phyloP scores from a whole-genome alignment of 192 early-diverging fungal species.

The Phycomyces blakesleeanus region DNA sequence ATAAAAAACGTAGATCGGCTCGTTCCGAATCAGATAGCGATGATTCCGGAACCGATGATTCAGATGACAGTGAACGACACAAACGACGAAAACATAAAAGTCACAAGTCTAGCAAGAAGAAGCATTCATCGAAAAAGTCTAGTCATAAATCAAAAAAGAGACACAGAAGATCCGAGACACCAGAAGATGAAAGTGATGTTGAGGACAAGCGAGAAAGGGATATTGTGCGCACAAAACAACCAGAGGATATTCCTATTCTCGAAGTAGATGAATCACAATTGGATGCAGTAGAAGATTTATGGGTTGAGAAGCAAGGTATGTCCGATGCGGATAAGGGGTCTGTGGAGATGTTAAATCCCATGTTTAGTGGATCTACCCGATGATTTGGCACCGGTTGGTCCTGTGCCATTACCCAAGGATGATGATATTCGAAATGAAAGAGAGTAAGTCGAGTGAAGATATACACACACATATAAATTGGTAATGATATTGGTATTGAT shows the following conservation, averaged over 20 bases:
- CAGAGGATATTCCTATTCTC: slow-evolving; percentile 11
- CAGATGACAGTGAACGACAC: slow-evolving; percentile 11
- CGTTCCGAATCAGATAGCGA: slow-evolving; percentile 5
- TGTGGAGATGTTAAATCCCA: background rate
- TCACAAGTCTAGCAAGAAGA: background rate
- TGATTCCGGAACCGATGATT: slow-evolving; percentile 5
- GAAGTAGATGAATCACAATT: slow-evolving; percentile 29
- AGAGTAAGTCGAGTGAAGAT: slow-evolving; percentile 35
- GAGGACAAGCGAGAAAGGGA: slow-evolving; percentile 9
- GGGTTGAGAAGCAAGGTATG: slow-evolving; percentile 57
- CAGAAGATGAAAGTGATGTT: slow-evolving; percentile 12
- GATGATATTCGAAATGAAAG: slow-evolving; percentile 63
- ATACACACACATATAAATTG: too few species aligned
- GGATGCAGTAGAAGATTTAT: slow-evolving; percentile 48
- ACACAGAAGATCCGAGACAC: slow-evolving; percentile 15
- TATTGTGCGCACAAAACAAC: background rate
- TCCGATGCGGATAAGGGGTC: too few species aligned
- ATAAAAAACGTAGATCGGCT: slow-evolving; percentile 6
- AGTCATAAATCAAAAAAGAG: slow-evolving; percentile 6
- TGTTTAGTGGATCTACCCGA: slow-evolving; percentile 51
- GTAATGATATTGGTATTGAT: too few species aligned
- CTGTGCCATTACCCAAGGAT: slow-evolving; percentile 52
- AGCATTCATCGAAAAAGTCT: slow-evolving; percentile 7
- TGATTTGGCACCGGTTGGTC: slow-evolving; percentile 64
- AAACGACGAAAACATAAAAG: slow-evolving; percentile 9